Evolutionary conservation across 2,329 filamentous ascomycete genomes (phyloP).

Genomic region (Colletotrichum liriopes): DNA sequence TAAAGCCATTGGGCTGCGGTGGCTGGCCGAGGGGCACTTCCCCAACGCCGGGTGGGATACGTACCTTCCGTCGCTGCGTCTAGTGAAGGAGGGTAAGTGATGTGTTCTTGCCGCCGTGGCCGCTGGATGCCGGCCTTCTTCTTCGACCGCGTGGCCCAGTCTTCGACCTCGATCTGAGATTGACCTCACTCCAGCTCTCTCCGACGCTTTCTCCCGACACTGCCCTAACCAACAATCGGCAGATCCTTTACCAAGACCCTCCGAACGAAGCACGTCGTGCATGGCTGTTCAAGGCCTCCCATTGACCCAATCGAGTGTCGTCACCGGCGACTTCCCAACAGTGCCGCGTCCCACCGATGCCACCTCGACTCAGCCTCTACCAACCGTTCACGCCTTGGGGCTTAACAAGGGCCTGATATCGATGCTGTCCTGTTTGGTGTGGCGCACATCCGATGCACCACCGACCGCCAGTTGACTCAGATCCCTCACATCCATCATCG

Average conservation of each 20-base stretch:
- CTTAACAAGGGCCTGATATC: slow-evolving; percentile 15
- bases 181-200: slow-evolving; percentile 21
- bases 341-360: slow-evolving; percentile 19
- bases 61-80: not conserved
- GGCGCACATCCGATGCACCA: slow-evolving; percentile 33
- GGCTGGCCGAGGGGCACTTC: not conserved
- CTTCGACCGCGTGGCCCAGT: not conserved
- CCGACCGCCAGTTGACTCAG: slow-evolving; percentile 38
- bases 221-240: slow-evolving; percentile 7
- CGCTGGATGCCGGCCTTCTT: slow-evolving; percentile 5
- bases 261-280: not conserved
- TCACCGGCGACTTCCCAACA: slow-evolving; percentile 17
- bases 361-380: slow-evolving; percentile 32
- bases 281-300: slow-evolving; percentile 19
- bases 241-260: slow-evolving; percentile 7
- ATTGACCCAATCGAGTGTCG: slow-evolving; percentile 16
- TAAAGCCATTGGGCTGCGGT: not conserved
- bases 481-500: slow-evolving; percentile 30
- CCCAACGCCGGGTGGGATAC: not conserved
- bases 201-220: not conserved
- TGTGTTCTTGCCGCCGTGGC: slow-evolving; percentile 30
- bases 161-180: slow-evolving; percentile 23
- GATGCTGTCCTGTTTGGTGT: slow-evolving; percentile 13
- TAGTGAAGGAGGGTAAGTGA: not conserved
- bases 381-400: slow-evolving; percentile 27